Evolutionary conservation across 768 basidiomycete genomes (phyloP).

Genomic region (Podaxis mareebaensis): DNA sequence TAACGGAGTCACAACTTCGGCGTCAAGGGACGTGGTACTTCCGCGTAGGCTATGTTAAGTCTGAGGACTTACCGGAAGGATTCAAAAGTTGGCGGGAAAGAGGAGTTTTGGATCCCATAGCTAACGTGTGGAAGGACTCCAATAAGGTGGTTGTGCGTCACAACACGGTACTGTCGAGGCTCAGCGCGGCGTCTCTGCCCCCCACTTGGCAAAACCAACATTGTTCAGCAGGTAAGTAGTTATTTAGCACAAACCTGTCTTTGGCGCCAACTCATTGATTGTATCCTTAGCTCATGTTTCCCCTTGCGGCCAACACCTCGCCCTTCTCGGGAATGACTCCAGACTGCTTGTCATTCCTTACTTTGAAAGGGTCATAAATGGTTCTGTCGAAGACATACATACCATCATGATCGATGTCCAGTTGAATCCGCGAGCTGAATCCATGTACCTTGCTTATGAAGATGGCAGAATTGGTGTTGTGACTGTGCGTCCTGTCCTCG

Average conservation of each 20-base stretch:
- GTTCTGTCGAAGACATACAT: slow-evolving; percentile 26
- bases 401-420: slow-evolving; percentile 40
- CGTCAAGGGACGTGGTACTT: slow-evolving; percentile 4
- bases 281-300: slow-evolving; percentile 43
- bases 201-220: no score
- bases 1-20: slow-evolving; percentile 1
- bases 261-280: neutral
- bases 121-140: neutral
- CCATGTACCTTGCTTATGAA: slow-evolving; percentile 52
- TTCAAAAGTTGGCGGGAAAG: neutral
- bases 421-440: slow-evolving; percentile 36
- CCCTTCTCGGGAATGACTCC: slow-evolving; percentile 37
- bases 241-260: neutral
- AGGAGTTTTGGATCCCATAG: neutral
- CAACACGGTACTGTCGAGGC: neutral
- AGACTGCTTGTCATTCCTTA: slow-evolving; percentile 42
- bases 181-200: neutral
- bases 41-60: neutral
- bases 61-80: neutral
- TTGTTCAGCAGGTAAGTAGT: neutral
- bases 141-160: slow-evolving; percentile 1
- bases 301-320: slow-evolving; percentile 48
- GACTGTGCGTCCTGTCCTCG: slow-evolving; percentile 37
- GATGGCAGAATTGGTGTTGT: slow-evolving; percentile 42
- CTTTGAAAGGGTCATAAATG: slow-evolving; percentile 38